Base-by-base conservation (phyloP, 768 basidiomycete species). In the Phylloporus sp. region DNA sequence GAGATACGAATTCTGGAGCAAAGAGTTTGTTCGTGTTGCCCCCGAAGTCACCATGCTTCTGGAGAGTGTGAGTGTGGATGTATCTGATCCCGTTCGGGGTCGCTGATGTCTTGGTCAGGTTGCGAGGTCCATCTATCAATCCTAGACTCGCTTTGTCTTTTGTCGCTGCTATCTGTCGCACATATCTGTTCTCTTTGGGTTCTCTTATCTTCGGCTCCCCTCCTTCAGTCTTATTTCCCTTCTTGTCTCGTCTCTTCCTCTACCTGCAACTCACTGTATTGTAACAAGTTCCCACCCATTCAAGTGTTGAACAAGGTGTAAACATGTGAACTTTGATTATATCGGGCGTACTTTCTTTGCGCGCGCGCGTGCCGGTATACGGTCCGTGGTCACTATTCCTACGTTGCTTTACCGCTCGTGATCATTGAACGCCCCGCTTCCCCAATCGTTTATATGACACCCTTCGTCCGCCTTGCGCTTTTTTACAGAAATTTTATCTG, bases 1-100 rank as follows among this genome's bases (percentile, higher is more conserved):
- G 46, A 89, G 85, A 69, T 92, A 91, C 58, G 86, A 89, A 48
- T 92, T 92, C 74, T 91, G 89, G 87, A 85, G 74, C 76, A 89
- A 86, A 64, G 82, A 85, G 51, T 92, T 90, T 60, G 78, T 90
- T 57, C 84, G 81, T 55, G 79, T 89, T 61, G 85, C 85, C 46
- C 89, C 90, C 32, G 90, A 92, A 66, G 90, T 92, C 55, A 84
- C 86, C 31, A 67, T 88, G 68, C 77, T 91, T 56, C 80, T 91
- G 59, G 86, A 90, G 71, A 84, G 82, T 72, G 88, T 90, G 68
- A 62, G 85, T 73, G 14, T 18, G 28, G 8, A 43, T 32, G 59
- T 37, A 21, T 41, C 44, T 43, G 20, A 38, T 17, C 21, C 8
- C 17, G 10, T 35, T 17, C 36, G 8, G 24, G 28, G 13, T 29